Percentiles rank a stretch among this genome's conserved stretches.
Evolutionary conservation across 2,329 filamentous ascomycete genomes (phyloP).

Genomic region (Aspergillus versicolor): DNA sequence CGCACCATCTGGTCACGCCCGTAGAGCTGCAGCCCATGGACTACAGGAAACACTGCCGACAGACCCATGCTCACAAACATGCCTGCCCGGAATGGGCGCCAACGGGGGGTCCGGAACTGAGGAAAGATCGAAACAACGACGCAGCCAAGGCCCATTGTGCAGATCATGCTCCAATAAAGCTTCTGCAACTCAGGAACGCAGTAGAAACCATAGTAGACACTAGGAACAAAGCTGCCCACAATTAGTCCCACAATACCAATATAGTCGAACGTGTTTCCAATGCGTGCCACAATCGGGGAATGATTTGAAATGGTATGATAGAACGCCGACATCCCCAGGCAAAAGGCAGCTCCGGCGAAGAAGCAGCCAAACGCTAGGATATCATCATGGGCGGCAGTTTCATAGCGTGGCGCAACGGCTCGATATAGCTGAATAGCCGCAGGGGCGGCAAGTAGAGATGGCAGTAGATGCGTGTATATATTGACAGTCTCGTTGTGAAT

Average conservation of each 20-base stretch:
- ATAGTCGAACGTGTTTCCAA: conserved; percentile 93
- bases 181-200: conserved; percentile 65
- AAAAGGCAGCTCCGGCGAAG: conserved; percentile 70
- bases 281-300: conserved; percentile 70
- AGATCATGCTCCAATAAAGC: conserved; percentile 78
- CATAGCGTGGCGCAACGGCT: conserved; percentile 65
- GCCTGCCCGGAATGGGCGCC: conserved; percentile 78
- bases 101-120: conserved; percentile 76
- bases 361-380: conserved; percentile 75
- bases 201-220: conserved; percentile 82
- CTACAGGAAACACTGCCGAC: conserved; percentile 77
- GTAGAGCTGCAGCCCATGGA: conserved; percentile 71
- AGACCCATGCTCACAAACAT: conserved; percentile 90
- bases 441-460: conserved; percentile 59
- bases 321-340: conserved; percentile 77
- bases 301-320: conserved; percentile 88
- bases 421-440: conserved; percentile 56
- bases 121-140: conserved; percentile 75
- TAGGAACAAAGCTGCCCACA: conserved; percentile 85
- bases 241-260: conserved; percentile 90
- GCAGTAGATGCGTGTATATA: conserved; percentile 70
- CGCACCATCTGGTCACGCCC: conserved; percentile 65
- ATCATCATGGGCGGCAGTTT: conserved; percentile 61
- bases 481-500: conserved; percentile 71
- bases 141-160: conserved; percentile 72